A percentile compares a stretch with the other conserved stretches of the same genome.
Evolutionary conservation across 2,329 filamentous ascomycete genomes (phyloP).

Genomic region (Phaeomoniella chlamydospora): DNA sequence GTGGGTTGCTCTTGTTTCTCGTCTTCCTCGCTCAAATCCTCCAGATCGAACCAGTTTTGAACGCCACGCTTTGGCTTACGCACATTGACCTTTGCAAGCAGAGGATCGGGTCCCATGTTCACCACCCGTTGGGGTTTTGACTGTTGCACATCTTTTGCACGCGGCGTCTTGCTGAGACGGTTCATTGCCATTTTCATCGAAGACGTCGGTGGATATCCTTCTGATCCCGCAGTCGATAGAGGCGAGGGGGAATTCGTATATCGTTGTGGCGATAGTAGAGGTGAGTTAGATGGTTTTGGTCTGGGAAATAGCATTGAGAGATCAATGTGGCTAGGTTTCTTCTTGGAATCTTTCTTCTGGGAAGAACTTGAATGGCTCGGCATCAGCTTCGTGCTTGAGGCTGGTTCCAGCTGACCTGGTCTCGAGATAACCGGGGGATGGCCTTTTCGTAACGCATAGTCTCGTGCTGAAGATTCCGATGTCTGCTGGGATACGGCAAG

Average conservation of each 20-base stretch:
- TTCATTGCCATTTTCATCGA: slow-evolving; percentile 8
- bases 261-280: slow-evolving; percentile 25
- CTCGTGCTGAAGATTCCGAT: slow-evolving; percentile 24
- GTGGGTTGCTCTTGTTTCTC: slow-evolving; percentile 8
- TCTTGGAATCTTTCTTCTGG: slow-evolving; percentile 22
- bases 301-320: slow-evolving; percentile 27
- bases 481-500: slow-evolving; percentile 26
- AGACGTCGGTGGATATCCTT: slow-evolving; percentile 14
- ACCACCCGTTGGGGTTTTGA: neutral
- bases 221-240: slow-evolving; percentile 17
- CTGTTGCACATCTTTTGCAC: slow-evolving; percentile 12
- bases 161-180: slow-evolving; percentile 15
- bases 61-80: slow-evolving; percentile 10
- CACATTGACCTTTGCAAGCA: slow-evolving; percentile 9
- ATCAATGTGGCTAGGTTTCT: slow-evolving; percentile 23
- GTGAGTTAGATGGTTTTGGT: slow-evolving; percentile 16
- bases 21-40: slow-evolving; percentile 16
- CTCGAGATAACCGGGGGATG: slow-evolving; percentile 13
- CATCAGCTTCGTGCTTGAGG: too few species aligned
- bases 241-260: slow-evolving; percentile 24
- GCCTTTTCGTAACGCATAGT: slow-evolving; percentile 22
- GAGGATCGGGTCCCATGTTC: slow-evolving; percentile 3
- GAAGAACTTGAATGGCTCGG: slow-evolving; percentile 2
- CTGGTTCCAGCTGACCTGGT: neutral
- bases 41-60: slow-evolving; percentile 20